A percentile compares a stretch with the other conserved stretches of the same genome.
These are phyloP conservation scores for Pascua sp. DNA, from an alignment of 1,284 basidiomycete genomes.

Conservation along the genomic window DNA sequence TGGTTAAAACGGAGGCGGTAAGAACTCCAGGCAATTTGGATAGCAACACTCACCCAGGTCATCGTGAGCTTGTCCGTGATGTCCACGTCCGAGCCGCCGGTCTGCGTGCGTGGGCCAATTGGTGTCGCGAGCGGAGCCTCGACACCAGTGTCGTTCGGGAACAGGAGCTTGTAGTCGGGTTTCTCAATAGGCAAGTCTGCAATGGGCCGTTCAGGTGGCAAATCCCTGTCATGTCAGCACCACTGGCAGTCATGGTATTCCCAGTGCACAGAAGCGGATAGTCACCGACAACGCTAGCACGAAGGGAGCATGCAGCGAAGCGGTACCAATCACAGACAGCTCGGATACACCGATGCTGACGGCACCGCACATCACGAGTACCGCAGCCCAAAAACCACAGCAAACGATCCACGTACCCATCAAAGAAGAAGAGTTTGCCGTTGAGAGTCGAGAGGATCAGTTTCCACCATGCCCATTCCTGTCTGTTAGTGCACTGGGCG, in stretches of 20 bases:
- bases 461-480: conserved; percentile 49
- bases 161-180: conserved; percentile 42
- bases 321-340: too few species aligned
- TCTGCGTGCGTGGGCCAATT: conserved; percentile 4
- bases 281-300: too few species aligned
- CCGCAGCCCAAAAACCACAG: neutral
- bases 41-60: conserved; percentile 35
- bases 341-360: too few species aligned
- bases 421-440: conserved; percentile 41
- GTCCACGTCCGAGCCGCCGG: conserved; percentile 32
- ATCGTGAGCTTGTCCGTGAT: conserved; percentile 44
- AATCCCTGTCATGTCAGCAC: conserved; percentile 20
- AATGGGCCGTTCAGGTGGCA: conserved; percentile 37
- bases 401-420: conserved; percentile 24
- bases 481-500: neutral
- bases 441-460: conserved; percentile 41
- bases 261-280: too few species aligned
- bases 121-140: too few species aligned
- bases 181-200: conserved; percentile 40
- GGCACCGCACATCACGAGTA: neutral
- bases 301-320: too few species aligned
- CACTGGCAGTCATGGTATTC: too few species aligned
- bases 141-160: conserved; percentile 2
- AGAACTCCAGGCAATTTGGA: too few species aligned
- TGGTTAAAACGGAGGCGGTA: too few species aligned